phyloP scores from a whole-genome alignment of 345 rosid species.

The Syzygium grande region DNA sequence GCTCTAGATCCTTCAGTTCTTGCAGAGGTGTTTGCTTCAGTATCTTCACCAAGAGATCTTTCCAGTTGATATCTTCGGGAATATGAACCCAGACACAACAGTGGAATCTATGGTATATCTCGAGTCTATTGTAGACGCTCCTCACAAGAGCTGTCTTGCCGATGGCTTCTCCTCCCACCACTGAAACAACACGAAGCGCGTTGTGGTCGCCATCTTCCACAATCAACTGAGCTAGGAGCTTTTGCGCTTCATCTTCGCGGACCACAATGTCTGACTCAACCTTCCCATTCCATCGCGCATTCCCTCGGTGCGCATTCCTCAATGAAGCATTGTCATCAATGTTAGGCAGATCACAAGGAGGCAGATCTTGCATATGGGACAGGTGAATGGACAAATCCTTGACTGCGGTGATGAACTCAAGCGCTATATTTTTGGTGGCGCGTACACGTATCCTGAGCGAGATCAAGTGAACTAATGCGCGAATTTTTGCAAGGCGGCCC shows the following conservation, averaged over 20 bases:
- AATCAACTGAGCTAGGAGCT: neutral
- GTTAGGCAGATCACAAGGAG: accelerated
- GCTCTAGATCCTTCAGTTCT: neutral
- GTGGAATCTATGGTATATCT: constrained; percentile 1
- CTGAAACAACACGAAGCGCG: neutral
- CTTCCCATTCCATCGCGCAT: accelerated
- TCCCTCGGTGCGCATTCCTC: neutral
- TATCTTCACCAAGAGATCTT: neutral
- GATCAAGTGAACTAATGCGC: accelerated
- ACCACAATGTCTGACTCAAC: neutral
- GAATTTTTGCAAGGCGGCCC: neutral
- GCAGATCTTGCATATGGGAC: neutral
- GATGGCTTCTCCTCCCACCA: constrained; percentile 14
- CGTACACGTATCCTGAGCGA: accelerated
- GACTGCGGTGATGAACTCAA: accelerated
- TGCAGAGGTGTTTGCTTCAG: neutral
- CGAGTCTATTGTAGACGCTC: constrained; percentile 2
- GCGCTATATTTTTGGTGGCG: accelerated
- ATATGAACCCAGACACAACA: neutral
- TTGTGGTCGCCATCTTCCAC: neutral
- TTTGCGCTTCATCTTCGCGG: accelerated
- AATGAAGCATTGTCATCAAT: accelerated
- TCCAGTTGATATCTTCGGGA: neutral
- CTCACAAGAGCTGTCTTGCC: constrained; percentile 28
- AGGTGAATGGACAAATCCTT: neutral